phyloP scores from a whole-genome alignment of 257 asterid species.

The Scutellaria barbata region DNA sequence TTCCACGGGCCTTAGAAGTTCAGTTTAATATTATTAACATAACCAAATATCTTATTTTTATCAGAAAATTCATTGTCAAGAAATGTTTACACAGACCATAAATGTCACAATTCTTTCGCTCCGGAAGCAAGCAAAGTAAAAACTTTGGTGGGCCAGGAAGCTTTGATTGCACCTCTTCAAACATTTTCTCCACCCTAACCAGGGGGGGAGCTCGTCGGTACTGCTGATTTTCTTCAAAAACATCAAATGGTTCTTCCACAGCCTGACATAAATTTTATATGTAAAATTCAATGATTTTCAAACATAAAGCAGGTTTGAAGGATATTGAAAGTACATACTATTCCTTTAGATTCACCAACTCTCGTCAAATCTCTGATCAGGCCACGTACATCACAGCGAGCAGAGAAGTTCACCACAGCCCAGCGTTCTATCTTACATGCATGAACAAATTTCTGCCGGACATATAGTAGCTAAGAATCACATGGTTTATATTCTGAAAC shows the following conservation, averaged over 20 bases:
- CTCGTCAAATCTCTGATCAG: slow-evolving; percentile 65
- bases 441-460: slow-evolving; percentile 61
- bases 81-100: slow-evolving; percentile 60
- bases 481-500: background rate
- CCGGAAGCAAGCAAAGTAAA: slow-evolving; percentile 82
- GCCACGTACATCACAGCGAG: slow-evolving; percentile 63
- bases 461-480: slow-evolving; percentile 1
- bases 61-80: slow-evolving; percentile 4
- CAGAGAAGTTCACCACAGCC: slow-evolving; percentile 87
- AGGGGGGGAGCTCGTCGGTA: slow-evolving; percentile 68
- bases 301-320: slow-evolving; percentile 10
- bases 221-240: slow-evolving; percentile 69
- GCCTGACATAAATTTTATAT: slow-evolving; percentile 37
- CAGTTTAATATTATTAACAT: slow-evolving; percentile 15
- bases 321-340: slow-evolving; percentile 51
- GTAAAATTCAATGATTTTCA: background rate
- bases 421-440: slow-evolving; percentile 72
- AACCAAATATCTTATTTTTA: background rate
- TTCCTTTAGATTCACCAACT: slow-evolving; percentile 75
- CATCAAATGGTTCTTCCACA: slow-evolving; percentile 57
- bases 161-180: slow-evolving; percentile 61
- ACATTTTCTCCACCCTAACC: slow-evolving; percentile 85
- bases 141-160: slow-evolving; percentile 81
- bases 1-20: slow-evolving; percentile 81
- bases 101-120: slow-evolving; percentile 75